These are phyloP conservation scores for Vaccinium darrowii DNA, from an alignment of 148 eudicot genomes.

Conservation along the genomic window DNA sequence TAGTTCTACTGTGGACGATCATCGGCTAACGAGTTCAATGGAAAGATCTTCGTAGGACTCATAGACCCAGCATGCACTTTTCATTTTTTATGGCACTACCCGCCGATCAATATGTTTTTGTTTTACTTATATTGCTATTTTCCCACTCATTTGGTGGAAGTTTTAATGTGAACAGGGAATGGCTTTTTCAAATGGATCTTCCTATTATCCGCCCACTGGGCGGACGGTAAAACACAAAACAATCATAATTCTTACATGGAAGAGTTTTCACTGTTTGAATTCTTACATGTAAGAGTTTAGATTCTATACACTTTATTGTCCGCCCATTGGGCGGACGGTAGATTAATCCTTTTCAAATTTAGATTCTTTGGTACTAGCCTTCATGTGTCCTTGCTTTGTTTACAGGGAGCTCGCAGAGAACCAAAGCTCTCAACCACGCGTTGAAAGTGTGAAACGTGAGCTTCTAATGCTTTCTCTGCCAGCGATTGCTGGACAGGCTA, in stretches of 20 bases:
- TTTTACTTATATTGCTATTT: not conserved
- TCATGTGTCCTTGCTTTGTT: slow-evolving; percentile 16
- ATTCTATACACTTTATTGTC: too few species aligned
- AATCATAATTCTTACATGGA: too few species aligned
- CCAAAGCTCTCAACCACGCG: slow-evolving; percentile 24
- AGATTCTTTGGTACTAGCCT: not conserved
- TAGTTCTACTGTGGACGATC: slow-evolving; percentile 23
- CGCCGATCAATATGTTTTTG: not conserved
- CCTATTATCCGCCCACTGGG: too few species aligned
- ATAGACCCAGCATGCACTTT: not conserved
- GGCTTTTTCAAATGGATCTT: too few species aligned
- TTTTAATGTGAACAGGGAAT: not conserved
- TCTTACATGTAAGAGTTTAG: too few species aligned
- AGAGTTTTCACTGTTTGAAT: too few species aligned
- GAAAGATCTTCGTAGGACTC: slow-evolving; percentile 31
- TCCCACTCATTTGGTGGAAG: not conserved
- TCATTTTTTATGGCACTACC: not conserved
- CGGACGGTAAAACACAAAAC: too few species aligned
- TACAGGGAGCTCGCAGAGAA: slow-evolving; percentile 36
- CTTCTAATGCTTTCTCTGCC: slow-evolving; percentile 72
- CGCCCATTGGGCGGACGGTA: too few species aligned
- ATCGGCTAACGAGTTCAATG: slow-evolving; percentile 18
- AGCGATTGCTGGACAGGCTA: slow-evolving; percentile 86
- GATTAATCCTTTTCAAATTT: slow-evolving; percentile 8
- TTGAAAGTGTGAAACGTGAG: slow-evolving; percentile 45